Percentiles rank a stretch among this genome's conserved stretches.
phyloP scores from a whole-genome alignment of 2,329 filamentous ascomycete genomes.

The Fusarium sp. region DNA sequence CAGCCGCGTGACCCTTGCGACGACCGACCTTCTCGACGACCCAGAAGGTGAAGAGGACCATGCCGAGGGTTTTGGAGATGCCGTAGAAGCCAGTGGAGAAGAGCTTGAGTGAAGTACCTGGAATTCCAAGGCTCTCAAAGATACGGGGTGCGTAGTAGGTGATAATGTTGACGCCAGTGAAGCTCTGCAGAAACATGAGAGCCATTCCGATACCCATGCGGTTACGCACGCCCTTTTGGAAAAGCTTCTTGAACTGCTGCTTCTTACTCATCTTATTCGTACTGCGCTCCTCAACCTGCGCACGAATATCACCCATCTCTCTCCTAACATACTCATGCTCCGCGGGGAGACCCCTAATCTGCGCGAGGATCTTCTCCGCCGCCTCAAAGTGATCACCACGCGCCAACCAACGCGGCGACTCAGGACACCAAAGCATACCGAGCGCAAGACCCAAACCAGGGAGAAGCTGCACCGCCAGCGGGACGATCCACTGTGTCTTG shows the following conservation, averaged over 20 bases:
- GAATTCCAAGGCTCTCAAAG: slow-evolving; percentile 50
- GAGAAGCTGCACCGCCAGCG: slow-evolving; percentile 64
- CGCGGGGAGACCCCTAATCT: slow-evolving; percentile 47
- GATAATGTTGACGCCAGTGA: slow-evolving; percentile 65
- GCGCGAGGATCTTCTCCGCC: slow-evolving; percentile 44
- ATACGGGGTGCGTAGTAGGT: slow-evolving; percentile 62
- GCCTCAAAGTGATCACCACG: slow-evolving; percentile 66
- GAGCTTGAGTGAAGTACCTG: slow-evolving; percentile 45
- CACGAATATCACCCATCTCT: slow-evolving; percentile 66
- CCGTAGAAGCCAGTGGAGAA: slow-evolving; percentile 55
- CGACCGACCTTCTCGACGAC: slow-evolving; percentile 59
- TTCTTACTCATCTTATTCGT: slow-evolving; percentile 44
- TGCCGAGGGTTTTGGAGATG: slow-evolving; percentile 49
- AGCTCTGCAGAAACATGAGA: slow-evolving; percentile 56
- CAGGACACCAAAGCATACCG: slow-evolving; percentile 66
- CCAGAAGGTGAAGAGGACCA: slow-evolving; percentile 53
- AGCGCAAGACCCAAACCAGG: slow-evolving; percentile 63
- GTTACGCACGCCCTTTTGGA: slow-evolving; percentile 49
- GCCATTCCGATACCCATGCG: slow-evolving; percentile 58
- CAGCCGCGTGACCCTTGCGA: slow-evolving; percentile 54
- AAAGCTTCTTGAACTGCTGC: slow-evolving; percentile 47
- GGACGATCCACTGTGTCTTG: slow-evolving; percentile 60
- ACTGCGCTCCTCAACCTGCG: slow-evolving; percentile 62
- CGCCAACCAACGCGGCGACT: slow-evolving; percentile 69
- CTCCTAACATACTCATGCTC: slow-evolving; percentile 51